Evolutionary conservation across 176 grass and related monocot genomes (phyloP), one percentile per base, ranked within the genome.

Genomic region (Avena atlantica): DNA sequence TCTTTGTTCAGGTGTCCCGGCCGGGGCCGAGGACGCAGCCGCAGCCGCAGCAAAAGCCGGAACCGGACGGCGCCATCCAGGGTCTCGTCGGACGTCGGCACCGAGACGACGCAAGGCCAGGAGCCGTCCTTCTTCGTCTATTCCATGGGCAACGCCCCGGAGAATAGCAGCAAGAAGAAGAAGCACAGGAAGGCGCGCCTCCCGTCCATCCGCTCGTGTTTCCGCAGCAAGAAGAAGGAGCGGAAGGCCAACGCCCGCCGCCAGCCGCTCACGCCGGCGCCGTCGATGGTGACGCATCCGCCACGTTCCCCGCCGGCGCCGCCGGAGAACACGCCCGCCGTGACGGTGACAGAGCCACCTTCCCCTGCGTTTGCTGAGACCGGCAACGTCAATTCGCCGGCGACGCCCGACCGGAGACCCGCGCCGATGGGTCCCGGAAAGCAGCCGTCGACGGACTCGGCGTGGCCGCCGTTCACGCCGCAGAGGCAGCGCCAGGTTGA

Each of bases 121-220:
- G 89, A 91, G 42, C 86, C 89, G 16, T 88, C 89, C 16, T 88
- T 88, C 86, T 91, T 88, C 76, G 89, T 85, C 77, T 91, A 91
- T 64, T 63, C 89, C 86, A 91, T 91, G 89, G 61, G 51, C 77
- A 15, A 2, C 21, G n/a, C 23, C 52, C 31, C 59, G 2, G 63
- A 64, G 16, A 51, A n/a, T 23, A 78, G 8, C 34, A 81, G 8
- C 34, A 81, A 86, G 21, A 86, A 81, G 44, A 87, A 81, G 85
- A 85, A 76, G 86, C 70, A 81, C n/a, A 29, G 27, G 77, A 88
- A 88, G 53, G 37, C 70, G 70, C 45, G 69, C 52, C 56, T 91
- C 51, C 82, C 89, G 13, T 85, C 89, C 70, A 85, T 91, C 82
- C 77, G 77, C 20, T 85, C 82, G 15, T 91, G 89, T 62, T 91